These are phyloP conservation scores for Pythium biforme DNA, from an alignment of 352 stramenopile species.

Conservation along the genomic window DNA sequence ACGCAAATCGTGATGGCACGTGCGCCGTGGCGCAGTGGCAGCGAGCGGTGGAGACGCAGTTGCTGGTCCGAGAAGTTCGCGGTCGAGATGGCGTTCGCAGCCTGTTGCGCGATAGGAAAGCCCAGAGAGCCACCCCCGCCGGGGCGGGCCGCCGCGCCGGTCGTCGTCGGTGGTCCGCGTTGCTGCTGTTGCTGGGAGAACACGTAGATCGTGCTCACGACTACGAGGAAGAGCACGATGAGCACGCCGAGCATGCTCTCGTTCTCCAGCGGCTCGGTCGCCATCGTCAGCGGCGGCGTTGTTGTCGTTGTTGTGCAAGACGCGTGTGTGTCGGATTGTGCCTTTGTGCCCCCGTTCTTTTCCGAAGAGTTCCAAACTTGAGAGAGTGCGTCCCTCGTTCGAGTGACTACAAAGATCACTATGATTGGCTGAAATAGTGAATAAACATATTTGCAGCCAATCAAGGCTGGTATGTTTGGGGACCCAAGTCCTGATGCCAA, in stretches of 20 bases:
- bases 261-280: constrained; percentile 50
- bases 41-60: constrained; percentile 47
- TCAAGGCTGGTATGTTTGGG: not conserved
- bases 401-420: not conserved
- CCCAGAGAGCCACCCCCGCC: not conserved
- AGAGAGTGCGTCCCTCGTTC: not conserved
- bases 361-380: not conserved
- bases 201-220: constrained; percentile 75
- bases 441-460: constrained; percentile 3
- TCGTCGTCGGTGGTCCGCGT: constrained; percentile 9
- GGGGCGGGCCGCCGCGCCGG: not conserved
- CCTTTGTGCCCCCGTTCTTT: not conserved
- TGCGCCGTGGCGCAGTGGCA: constrained; percentile 63
- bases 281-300: constrained; percentile 21
- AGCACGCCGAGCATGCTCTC: constrained; percentile 70
- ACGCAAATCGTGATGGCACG: constrained; percentile 67
- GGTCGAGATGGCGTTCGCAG: constrained; percentile 37
- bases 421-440: constrained; percentile 14
- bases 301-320: not conserved
- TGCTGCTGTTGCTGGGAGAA: constrained; percentile 55
- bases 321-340: constrained; percentile 2
- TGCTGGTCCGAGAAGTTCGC: constrained; percentile 47
- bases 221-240: constrained; percentile 65
- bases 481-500: not conserved
- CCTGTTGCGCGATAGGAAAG: constrained; percentile 11